phyloP scores from a whole-genome alignment of 2,329 filamentous ascomycete species.

The Stagonosporopsis tanaceti region DNA sequence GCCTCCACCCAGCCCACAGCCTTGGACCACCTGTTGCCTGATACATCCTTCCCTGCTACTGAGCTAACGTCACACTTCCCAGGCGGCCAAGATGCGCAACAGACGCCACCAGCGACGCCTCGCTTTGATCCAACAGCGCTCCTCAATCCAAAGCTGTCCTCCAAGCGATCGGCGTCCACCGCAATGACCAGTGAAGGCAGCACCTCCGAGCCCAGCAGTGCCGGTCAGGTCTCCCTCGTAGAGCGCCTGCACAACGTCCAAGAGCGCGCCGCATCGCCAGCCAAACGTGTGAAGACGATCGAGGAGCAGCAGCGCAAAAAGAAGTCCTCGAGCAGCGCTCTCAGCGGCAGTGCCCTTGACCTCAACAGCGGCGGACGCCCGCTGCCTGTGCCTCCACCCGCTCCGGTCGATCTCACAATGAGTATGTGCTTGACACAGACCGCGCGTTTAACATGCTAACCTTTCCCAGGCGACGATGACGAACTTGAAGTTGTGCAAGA shows the following conservation, averaged over 20 bases:
- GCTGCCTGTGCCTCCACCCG: constrained; percentile 8
- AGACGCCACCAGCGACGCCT: constrained; percentile 18
- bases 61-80: constrained; percentile 30
- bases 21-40: not conserved
- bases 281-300: constrained; percentile 42
- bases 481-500: constrained; percentile 67
- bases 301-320: constrained; percentile 33
- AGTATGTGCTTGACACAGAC: constrained; percentile 28
- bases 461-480: constrained; percentile 63
- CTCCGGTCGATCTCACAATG: constrained; percentile 44
- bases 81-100: constrained; percentile 30
- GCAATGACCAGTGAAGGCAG: constrained; percentile 33
- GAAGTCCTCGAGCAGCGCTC: constrained; percentile 28
- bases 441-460: constrained; percentile 26
- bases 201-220: constrained; percentile 28
- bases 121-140: constrained; percentile 39
- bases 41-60: not conserved
- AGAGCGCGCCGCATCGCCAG: constrained; percentile 66
- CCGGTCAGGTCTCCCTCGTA: constrained; percentile 68
- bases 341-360: constrained; percentile 51
- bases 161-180: constrained; percentile 41
- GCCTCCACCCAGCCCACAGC: not conserved
- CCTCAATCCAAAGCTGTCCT: constrained; percentile 44
- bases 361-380: constrained; percentile 40
- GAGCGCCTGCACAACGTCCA: constrained; percentile 80